Evolutionary conservation across 805 yeast genomes (phyloP), one percentile per base, ranked within the genome.

Genomic region (Nematodospora valgi): DNA sequence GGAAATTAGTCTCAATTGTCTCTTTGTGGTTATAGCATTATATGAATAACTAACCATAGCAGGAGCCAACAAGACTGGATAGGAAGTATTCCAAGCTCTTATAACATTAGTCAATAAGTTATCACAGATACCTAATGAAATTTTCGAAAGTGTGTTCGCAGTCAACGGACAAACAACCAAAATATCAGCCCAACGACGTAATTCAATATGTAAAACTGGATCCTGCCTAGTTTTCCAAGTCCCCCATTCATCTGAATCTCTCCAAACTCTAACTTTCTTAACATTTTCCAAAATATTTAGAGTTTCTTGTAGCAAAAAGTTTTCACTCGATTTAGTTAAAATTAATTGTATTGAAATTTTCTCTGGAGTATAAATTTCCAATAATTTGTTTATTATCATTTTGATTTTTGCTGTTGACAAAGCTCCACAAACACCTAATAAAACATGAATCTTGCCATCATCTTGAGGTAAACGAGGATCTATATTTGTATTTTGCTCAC

Each of bases 171-270:
- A 95, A 28, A 91, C 83, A 15, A 93, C 74, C 32, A 93, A 69
- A 27, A 93, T 79, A 60, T 91, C 97, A 1, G 98, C 98, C 98
- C 98, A 91, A 44, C 95, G 78, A 41, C 98, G 79, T 40, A 91
- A 68, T 62, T 93, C 98, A 47, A 91, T 88, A 62, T 91, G 98
- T 45, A 93, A 68, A 23, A 93, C 95, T 1, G 98, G 97, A 58
- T 93, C 98, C 37, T 80, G 70, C 42, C 94, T 72, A 29, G 69
- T 60, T 48, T 80, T 80, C 83, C 97, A 91, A n/a, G 82, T 78
- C 65, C 41, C 49, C 82, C 82, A 76, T 54, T 76, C 82, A 47
- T 76, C 82, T 15, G 61, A 54, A 48, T 76, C 80, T 47, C 76
- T 57, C 82, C 82, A 76, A 6, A 75, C 59, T 37, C 72, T 64